Evolutionary conservation across 1,284 basidiomycete genomes (phyloP).

Genomic region (Malassezia japonica): DNA sequence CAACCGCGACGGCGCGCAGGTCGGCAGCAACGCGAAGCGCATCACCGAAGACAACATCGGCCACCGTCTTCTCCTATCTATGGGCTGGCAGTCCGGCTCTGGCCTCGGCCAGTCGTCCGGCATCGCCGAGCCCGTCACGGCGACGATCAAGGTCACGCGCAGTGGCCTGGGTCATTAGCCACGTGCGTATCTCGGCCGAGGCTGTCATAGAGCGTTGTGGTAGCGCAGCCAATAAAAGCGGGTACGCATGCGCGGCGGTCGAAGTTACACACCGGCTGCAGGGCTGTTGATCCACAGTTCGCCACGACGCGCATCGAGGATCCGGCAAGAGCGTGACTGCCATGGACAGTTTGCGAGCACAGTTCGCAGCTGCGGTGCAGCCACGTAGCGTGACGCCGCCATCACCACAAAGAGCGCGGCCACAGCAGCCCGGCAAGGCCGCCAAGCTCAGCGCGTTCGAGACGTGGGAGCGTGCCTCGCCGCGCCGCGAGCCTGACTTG

Average conservation of each 20-base stretch:
- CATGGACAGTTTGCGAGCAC: not conserved
- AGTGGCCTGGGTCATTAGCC: conserved; percentile 34
- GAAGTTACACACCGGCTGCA: conserved; percentile 5
- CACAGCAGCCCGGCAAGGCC: too few species aligned
- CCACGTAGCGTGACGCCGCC: not conserved
- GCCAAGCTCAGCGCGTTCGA: too few species aligned
- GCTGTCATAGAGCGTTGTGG: too few species aligned
- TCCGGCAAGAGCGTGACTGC: not conserved
- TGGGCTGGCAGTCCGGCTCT: conserved; percentile 44
- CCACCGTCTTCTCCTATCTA: conserved; percentile 37
- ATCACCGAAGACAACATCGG: conserved; percentile 46
- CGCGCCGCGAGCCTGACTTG: not conserved
- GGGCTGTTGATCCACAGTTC: conserved; percentile 1
- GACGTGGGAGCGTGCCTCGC: not conserved
- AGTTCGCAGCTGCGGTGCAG: not conserved
- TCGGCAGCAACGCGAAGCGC: conserved; percentile 40
- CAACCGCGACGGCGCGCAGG: conserved; percentile 40
- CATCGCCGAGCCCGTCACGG: conserved; percentile 37
- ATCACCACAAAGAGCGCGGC: not conserved
- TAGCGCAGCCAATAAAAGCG: not conserved
- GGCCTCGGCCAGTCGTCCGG: conserved; percentile 39
- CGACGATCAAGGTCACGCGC: conserved; percentile 39
- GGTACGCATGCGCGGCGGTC: not conserved
- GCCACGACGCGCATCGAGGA: too few species aligned
- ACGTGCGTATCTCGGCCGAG: conserved; percentile 2